phyloP scores from a whole-genome alignment of 2,329 filamentous ascomycete species.

The Ascochyta pisi region DNA sequence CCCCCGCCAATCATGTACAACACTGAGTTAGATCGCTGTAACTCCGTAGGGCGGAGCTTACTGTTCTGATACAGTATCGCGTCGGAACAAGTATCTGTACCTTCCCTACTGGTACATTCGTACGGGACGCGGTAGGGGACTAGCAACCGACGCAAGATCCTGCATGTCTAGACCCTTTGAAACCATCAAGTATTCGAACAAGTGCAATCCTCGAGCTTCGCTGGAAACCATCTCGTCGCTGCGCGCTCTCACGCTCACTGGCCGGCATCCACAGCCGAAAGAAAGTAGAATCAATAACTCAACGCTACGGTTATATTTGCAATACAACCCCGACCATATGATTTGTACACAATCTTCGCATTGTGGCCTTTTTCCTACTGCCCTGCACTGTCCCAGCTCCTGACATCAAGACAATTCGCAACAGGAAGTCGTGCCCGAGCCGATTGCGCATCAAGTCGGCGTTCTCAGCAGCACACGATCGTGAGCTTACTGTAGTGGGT shows the following conservation, averaged over 20 bases:
- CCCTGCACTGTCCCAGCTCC: not conserved
- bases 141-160: not conserved
- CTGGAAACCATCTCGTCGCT: not conserved
- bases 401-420: slow-evolving; percentile 7
- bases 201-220: too few relatives aligned
- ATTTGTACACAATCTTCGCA: not conserved
- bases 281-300: not conserved
- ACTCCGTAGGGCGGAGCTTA: not conserved
- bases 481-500: too few relatives aligned
- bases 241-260: not conserved
- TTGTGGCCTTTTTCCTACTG: not conserved
- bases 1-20: not conserved
- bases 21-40: not conserved
- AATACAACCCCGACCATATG: not conserved
- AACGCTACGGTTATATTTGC: not conserved
- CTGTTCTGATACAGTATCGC: not conserved
- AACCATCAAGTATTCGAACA: too few relatives aligned
- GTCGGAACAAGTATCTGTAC: not conserved
- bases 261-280: not conserved
- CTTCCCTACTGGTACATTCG: not conserved
- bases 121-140: slow-evolving; percentile 1
- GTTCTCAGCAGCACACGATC: not conserved
- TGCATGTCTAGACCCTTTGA: not conserved
- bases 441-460: not conserved
- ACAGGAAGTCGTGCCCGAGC: slow-evolving; percentile 1